Evolutionary conservation across 1,139 yeast species (phyloP).

Genomic region (Debaryomycetaceae sp.): DNA sequence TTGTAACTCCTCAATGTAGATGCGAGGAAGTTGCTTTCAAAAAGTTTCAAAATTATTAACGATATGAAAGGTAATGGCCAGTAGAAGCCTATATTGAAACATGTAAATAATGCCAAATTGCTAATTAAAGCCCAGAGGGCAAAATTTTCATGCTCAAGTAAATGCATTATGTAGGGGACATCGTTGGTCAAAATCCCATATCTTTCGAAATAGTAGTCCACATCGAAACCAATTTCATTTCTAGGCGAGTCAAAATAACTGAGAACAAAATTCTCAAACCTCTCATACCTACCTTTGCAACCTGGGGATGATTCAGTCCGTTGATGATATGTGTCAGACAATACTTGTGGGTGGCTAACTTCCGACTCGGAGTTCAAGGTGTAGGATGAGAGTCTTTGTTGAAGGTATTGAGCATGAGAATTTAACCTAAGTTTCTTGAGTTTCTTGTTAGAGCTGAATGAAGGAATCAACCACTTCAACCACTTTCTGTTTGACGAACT

Average conservation of each 20-base stretch:
- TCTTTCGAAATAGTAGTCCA: constrained; percentile 15
- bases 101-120: constrained; percentile 2
- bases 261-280: constrained; percentile 3
- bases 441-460: too few species aligned
- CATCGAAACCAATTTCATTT: constrained; percentile 4
- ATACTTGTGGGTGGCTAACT: not conserved
- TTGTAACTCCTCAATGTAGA: not conserved
- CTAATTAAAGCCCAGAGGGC: constrained; percentile 9
- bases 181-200: constrained; percentile 5
- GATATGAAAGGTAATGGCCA: not conserved
- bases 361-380: constrained; percentile 6
- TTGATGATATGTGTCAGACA: not conserved
- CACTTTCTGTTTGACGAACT: not conserved
- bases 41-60: not conserved
- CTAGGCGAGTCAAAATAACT: constrained; percentile 3
- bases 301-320: not conserved
- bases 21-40: not conserved
- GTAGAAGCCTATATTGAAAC: not conserved
- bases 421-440: not conserved
- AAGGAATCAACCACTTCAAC: constrained; percentile 1
- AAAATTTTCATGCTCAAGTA: constrained; percentile 10
- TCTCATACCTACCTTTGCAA: constrained; percentile 1
- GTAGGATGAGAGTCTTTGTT: constrained; percentile 4
- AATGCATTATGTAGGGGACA: constrained; percentile 5
- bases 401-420: constrained; percentile 1